These are phyloP conservation scores for Calonectria ilicicola DNA, from an alignment of 2,329 filamentous ascomycete genomes.

Conservation along the genomic window DNA sequence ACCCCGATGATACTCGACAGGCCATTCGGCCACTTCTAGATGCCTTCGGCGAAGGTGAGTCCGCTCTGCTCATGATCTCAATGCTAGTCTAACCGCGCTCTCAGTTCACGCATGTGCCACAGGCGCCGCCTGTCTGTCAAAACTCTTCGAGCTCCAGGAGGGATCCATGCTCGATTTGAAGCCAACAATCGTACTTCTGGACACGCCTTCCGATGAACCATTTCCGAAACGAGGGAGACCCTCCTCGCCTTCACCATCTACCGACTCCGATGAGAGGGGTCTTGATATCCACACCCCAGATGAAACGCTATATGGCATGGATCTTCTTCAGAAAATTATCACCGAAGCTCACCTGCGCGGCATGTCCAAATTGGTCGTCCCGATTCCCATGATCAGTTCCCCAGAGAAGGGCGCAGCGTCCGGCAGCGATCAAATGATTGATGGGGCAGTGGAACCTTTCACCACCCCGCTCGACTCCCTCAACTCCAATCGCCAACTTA, in stretches of 20 bases:
- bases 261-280: conserved; percentile 48
- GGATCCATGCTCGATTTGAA: conserved; percentile 63
- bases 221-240: conserved; percentile 49
- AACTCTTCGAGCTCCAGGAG: conserved; percentile 65
- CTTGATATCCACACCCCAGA: conserved; percentile 56
- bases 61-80: conserved; percentile 15
- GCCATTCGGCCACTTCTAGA: conserved; percentile 64
- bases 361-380: conserved; percentile 67
- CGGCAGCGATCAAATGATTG: conserved; percentile 49
- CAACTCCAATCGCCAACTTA: conserved; percentile 53
- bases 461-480: conserved; percentile 41
- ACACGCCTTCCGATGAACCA: conserved; percentile 65
- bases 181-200: conserved; percentile 69
- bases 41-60: conserved; percentile 66
- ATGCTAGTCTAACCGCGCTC: conserved; percentile 33
- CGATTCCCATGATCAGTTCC: conserved; percentile 65
- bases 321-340: conserved; percentile 66
- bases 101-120: conserved; percentile 67
- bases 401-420: conserved; percentile 44
- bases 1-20: conserved; percentile 56
- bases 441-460: conserved; percentile 53
- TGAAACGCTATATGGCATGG: conserved; percentile 67
- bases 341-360: conserved; percentile 69
- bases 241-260: conserved; percentile 60
- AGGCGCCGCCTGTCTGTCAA: conserved; percentile 65